These are phyloP conservation scores for Malus domestica DNA, from an alignment of 306 rosid species.

Conservation along the genomic window DNA sequence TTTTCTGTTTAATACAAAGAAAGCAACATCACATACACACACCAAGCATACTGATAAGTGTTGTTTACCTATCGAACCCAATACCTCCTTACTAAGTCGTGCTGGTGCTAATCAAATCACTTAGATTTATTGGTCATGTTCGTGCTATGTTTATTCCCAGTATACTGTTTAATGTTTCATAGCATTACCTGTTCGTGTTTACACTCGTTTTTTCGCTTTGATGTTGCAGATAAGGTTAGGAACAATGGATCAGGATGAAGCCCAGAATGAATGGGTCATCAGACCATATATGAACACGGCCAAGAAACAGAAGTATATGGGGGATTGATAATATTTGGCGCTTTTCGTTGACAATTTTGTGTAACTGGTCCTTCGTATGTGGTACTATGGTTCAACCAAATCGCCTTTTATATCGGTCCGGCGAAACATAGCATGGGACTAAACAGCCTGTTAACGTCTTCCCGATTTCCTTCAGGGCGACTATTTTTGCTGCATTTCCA, in stretches of 20 bases:
- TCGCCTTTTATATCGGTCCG: not conserved
- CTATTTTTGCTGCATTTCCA: not conserved
- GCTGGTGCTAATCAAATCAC: not conserved
- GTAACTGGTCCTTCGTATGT: not conserved
- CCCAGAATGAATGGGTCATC: constrained; percentile 69
- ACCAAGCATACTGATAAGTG: too few species aligned
- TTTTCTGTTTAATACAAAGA: too few species aligned
- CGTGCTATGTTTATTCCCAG: not conserved
- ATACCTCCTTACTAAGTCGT: too few species aligned
- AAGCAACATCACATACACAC: too few species aligned
- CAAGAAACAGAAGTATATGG: constrained; percentile 48
- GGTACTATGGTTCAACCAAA: not conserved
- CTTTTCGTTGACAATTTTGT: not conserved
- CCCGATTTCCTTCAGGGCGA: not conserved
- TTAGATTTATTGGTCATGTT: not conserved
- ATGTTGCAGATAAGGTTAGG: constrained; percentile 65
- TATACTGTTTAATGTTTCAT: not conserved
- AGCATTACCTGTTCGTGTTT: not conserved
- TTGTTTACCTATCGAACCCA: too few species aligned
- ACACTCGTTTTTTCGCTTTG: not conserved
- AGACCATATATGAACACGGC: constrained; percentile 81
- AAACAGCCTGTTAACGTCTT: not conserved
- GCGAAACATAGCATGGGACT: not conserved
- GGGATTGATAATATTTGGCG: constrained; percentile 30
- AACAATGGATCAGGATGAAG: constrained; percentile 77